These are phyloP conservation scores for Rhododendron mucronatum DNA, from an alignment of 148 eudicot species.

Conservation along the genomic window DNA sequence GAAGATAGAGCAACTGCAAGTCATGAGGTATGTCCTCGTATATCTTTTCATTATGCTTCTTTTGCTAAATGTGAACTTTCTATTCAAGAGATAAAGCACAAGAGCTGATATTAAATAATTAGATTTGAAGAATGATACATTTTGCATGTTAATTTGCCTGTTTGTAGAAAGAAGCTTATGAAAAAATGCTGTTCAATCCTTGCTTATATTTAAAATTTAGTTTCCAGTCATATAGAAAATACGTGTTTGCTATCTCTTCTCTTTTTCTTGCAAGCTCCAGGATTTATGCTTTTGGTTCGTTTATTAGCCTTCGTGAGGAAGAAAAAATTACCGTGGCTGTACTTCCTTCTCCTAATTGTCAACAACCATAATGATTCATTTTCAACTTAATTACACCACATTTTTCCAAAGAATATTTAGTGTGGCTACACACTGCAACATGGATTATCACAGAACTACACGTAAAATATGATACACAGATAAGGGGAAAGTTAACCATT, in stretches of 20 bases:
- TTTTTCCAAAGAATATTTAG: neutral
- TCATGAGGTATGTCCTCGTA: slow-evolving; percentile 28
- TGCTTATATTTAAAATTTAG: neutral
- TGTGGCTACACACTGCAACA: neutral
- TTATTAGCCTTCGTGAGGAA: neutral
- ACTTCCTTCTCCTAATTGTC: neutral
- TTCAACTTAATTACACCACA: neutral
- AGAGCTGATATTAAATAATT: neutral
- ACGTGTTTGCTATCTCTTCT: neutral
- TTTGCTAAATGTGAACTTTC: neutral
- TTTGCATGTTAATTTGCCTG: neutral
- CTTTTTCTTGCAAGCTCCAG: neutral
- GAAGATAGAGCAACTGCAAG: slow-evolving; percentile 30
- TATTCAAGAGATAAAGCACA: neutral
- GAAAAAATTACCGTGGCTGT: neutral
- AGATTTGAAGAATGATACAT: neutral
- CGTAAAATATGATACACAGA: neutral
- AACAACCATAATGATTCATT: neutral
- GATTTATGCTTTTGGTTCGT: neutral
- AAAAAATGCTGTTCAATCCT: neutral
- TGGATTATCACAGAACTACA: neutral
- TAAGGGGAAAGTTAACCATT: neutral
- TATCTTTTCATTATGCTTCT: slow-evolving; percentile 1
- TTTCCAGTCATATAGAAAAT: slow-evolving; percentile 10
- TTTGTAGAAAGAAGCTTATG: neutral